Percentiles rank a stretch among this genome's conserved stretches.
Conservation (phyloP, 148 eudicot genomes). For the Suaeda aralocaspica region DNA sequence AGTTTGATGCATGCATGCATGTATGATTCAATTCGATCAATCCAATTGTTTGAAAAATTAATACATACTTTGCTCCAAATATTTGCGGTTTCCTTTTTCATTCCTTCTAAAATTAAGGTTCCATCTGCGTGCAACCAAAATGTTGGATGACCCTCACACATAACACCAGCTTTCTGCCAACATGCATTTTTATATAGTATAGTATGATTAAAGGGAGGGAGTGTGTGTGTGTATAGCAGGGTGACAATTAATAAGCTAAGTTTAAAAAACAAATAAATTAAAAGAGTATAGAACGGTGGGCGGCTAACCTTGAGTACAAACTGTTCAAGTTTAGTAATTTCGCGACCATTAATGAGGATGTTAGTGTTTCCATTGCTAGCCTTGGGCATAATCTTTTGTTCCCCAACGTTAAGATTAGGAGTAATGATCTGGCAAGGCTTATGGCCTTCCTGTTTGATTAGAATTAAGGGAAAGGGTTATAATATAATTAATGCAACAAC, state of each 20-base stretch:
- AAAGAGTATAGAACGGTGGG: too few species aligned
- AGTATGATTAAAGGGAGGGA: too few species aligned
- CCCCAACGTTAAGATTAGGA: constrained; percentile 46
- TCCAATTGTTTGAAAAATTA: not conserved
- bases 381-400: constrained; percentile 28
- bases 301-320: constrained; percentile 52
- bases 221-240: too few species aligned
- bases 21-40: constrained; percentile 6
- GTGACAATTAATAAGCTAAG: too few species aligned
- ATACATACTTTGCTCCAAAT: constrained; percentile 61
- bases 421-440: constrained; percentile 76
- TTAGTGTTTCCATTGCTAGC: constrained; percentile 75
- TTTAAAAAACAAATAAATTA: too few species aligned
- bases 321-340: constrained; percentile 56
- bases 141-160: constrained; percentile 48
- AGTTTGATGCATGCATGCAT: too few species aligned
- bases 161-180: constrained; percentile 66
- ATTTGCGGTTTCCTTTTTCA: constrained; percentile 39
- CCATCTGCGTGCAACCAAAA: constrained; percentile 72
- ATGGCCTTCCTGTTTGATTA: constrained; percentile 61
- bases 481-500: too few species aligned
- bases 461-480: not conserved
- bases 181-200: too few species aligned
- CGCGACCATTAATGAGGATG: constrained; percentile 50
- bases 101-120: constrained; percentile 58